Evolutionary conservation across 2,329 filamentous ascomycete genomes (phyloP).

Genomic region (Acrodontium crateriforme): DNA sequence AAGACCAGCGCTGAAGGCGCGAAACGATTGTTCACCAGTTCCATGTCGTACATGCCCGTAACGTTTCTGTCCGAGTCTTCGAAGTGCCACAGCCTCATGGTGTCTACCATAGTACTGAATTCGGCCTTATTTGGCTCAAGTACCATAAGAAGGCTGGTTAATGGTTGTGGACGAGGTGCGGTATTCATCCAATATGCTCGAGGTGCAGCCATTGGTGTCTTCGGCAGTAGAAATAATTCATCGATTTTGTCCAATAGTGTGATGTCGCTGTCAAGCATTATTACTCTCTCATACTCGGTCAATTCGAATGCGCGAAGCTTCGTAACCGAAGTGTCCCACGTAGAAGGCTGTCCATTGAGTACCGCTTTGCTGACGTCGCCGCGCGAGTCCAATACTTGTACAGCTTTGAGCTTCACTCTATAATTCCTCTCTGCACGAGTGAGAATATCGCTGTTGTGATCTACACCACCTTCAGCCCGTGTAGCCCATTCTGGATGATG

Average conservation of each 20-base stretch:
- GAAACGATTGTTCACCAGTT: conserved; percentile 51
- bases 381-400: conserved; percentile 5
- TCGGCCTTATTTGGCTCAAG: conserved; percentile 44
- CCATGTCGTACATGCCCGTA: conserved; percentile 48
- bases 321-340: conserved; percentile 50
- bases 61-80: conserved; percentile 23
- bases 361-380: conserved; percentile 2
- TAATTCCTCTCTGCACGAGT: conserved; percentile 33
- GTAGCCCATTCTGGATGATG: conserved; percentile 15
- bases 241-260: conserved; percentile 48
- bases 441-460: conserved; percentile 29
- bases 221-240: conserved; percentile 53
- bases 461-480: conserved; percentile 2
- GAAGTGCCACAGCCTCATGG: conserved; percentile 15
- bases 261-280: conserved; percentile 49
- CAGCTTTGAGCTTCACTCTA: conserved; percentile 29
- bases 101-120: conserved; percentile 26
- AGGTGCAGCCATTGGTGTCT: conserved; percentile 49
- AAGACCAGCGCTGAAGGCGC: conserved; percentile 44
- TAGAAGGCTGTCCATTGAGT: conserved; percentile 1
- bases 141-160: conserved; percentile 50
- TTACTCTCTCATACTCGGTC: conserved; percentile 44
- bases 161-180: conserved; percentile 22
- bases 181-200: conserved; percentile 49
- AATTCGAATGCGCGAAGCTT: conserved; percentile 57